Conservation (phyloP, 495 filamentous ascomycete genomes). For the Aspergillus homomorphus region DNA sequence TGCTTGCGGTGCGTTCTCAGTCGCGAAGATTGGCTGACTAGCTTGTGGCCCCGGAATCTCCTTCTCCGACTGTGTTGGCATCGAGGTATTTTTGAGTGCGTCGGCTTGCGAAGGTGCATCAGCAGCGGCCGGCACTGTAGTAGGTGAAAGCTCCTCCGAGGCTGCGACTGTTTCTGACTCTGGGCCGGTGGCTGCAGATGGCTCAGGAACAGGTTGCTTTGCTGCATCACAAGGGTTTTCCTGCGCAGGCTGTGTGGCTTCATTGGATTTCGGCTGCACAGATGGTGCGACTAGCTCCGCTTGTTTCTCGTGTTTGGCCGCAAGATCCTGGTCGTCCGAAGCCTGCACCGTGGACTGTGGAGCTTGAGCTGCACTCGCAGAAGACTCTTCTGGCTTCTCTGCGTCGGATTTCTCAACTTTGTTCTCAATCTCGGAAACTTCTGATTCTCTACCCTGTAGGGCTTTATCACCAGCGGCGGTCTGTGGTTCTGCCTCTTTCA, state of each 20-base stretch:
- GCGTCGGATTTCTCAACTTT: conserved; percentile 4
- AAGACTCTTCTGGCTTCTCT: conserved; percentile 3
- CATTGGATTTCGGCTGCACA: conserved; percentile 5
- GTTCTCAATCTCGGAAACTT: background rate
- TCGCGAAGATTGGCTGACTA: conserved; percentile 16
- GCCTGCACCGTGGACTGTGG: background rate
- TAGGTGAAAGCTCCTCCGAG: conserved; percentile 3
- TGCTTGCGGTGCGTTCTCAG: conserved; percentile 16
- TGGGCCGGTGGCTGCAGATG: background rate
- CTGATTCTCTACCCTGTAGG: background rate
- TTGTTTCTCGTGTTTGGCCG: conserved; percentile 1
- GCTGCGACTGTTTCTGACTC: background rate
- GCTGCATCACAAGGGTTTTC: conserved; percentile 2
- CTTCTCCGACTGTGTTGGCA: conserved; percentile 21
- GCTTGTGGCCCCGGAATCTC: conserved; percentile 12
- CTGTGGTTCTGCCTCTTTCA: background rate
- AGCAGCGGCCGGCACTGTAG: conserved; percentile 1
- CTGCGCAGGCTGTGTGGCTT: background rate
- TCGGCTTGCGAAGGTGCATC: conserved; percentile 4
- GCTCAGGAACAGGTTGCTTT: conserved; percentile 8
- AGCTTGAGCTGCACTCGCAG: conserved; percentile 1
- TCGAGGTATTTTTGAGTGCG: conserved; percentile 5
- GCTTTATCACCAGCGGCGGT: background rate
- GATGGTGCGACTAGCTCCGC: background rate
- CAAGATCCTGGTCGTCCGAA: background rate